A percentile compares a stretch with the other conserved stretches of the same genome.
Conservation (phyloP, 208 protist species). For the Acanthamoeba triangularis region DNA sequence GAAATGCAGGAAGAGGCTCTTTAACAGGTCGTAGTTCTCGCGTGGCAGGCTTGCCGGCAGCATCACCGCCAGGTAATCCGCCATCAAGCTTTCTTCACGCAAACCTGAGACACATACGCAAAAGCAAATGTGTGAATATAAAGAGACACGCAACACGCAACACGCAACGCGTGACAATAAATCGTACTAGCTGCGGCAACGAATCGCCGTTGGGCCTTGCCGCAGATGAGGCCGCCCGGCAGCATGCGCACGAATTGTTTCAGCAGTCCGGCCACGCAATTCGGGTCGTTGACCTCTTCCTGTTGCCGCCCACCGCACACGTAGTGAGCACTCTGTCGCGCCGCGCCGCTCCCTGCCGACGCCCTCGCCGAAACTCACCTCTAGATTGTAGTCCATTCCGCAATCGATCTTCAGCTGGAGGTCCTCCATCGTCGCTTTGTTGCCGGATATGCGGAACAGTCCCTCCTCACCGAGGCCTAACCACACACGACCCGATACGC, state of each 20-base stretch:
- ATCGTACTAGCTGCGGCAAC: constrained; percentile 18
- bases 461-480: constrained; percentile 60
- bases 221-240: constrained; percentile 5
- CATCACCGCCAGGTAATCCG: constrained; percentile 62
- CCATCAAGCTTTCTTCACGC: constrained; percentile 37
- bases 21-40: constrained; percentile 42
- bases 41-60: constrained; percentile 49
- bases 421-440: constrained; percentile 61
- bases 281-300: constrained; percentile 64
- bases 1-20: constrained; percentile 62
- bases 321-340: background rate
- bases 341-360: background rate
- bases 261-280: constrained; percentile 74
- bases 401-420: constrained; percentile 63
- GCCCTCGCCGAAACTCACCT: background rate
- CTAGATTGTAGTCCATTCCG: constrained; percentile 45
- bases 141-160: background rate
- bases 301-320: background rate
- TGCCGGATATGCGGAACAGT: constrained; percentile 59
- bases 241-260: constrained; percentile 69
- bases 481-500: too few relatives aligned
- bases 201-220: constrained; percentile 66
- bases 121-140: background rate
- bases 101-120: background rate
- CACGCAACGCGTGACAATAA: background rate